Conservation (phyloP, 2,329 filamentous ascomycete genomes). For the Hirsutella rhossiliensis region DNA sequence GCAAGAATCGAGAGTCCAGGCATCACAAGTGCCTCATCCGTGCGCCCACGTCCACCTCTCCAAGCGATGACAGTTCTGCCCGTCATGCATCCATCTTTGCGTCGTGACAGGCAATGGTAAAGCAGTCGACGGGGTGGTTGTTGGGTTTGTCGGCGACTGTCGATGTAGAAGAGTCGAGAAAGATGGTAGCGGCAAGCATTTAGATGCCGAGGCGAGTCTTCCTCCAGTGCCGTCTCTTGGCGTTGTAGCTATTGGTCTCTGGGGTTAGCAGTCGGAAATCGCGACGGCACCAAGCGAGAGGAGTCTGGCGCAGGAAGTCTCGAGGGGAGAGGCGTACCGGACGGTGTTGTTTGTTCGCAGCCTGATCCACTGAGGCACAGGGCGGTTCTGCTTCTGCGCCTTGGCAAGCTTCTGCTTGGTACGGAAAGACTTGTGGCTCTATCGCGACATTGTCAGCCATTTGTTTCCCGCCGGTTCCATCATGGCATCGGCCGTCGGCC, state of each 20-base stretch:
- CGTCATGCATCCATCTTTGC: constrained; percentile 1
- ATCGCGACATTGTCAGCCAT: constrained; percentile 4
- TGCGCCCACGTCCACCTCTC: constrained; percentile 9
- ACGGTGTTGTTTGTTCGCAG: constrained; percentile 98
- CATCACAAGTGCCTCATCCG: constrained; percentile 17
- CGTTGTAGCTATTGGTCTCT: constrained; percentile 72
- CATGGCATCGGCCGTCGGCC: not conserved
- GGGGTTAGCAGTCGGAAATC: not conserved
- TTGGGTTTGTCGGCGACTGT: constrained; percentile 9
- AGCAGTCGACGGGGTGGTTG: not conserved
- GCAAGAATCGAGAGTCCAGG: constrained; percentile 25
- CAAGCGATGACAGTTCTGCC: not conserved
- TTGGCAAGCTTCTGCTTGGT: constrained; percentile 99
- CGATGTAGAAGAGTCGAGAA: constrained; percentile 14
- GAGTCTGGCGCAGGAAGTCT: not conserved
- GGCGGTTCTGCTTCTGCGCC: constrained; percentile 99
- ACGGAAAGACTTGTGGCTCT: constrained; percentile 99
- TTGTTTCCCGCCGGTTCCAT: not conserved
- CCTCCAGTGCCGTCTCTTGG: constrained; percentile 99
- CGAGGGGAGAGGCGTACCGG: constrained; percentile 56
- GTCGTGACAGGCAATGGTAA: not conserved
- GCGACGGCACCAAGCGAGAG: not conserved
- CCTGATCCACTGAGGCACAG: constrained; percentile 99
- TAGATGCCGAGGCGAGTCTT: constrained; percentile 99
- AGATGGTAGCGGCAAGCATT: constrained; percentile 37